Conservation (phyloP, 78 protist species). For the Bodo saltans region DNA sequence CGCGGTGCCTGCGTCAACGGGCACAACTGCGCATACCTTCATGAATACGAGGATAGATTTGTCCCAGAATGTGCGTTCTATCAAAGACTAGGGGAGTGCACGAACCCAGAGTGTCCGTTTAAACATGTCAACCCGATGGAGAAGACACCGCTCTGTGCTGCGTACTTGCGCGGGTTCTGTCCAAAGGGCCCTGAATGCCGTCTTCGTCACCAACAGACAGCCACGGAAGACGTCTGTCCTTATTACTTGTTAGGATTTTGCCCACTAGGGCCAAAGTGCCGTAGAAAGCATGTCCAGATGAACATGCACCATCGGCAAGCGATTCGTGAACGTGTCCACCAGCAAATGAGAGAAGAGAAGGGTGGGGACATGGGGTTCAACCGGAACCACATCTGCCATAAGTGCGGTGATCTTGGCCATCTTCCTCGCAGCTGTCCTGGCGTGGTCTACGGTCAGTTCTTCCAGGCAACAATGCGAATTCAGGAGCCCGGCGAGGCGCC, state of each 20-base stretch:
- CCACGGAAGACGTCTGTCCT: slow-evolving; percentile 35
- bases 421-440: background rate
- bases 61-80: slow-evolving; percentile 53
- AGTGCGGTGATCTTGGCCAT: background rate
- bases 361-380: background rate
- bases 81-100: slow-evolving; percentile 38
- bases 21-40: slow-evolving; percentile 43
- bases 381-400: background rate
- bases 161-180: slow-evolving; percentile 52
- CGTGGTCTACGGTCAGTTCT: background rate
- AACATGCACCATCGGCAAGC: background rate
- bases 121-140: slow-evolving; percentile 37
- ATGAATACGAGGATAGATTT: slow-evolving; percentile 33
- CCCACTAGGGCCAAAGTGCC: slow-evolving; percentile 41
- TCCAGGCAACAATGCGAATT: background rate
- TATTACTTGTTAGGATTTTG: slow-evolving; percentile 55
- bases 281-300: slow-evolving; percentile 39
- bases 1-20: slow-evolving; percentile 51
- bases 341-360: background rate
- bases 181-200: slow-evolving; percentile 46
- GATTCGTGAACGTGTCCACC: background rate
- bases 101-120: slow-evolving; percentile 44
- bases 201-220: slow-evolving; percentile 13
- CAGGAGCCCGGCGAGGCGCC: background rate
- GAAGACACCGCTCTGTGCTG: slow-evolving; percentile 34